Conservation (phyloP, 345 rosid species). For the Bruguiera sexangula region DNA sequence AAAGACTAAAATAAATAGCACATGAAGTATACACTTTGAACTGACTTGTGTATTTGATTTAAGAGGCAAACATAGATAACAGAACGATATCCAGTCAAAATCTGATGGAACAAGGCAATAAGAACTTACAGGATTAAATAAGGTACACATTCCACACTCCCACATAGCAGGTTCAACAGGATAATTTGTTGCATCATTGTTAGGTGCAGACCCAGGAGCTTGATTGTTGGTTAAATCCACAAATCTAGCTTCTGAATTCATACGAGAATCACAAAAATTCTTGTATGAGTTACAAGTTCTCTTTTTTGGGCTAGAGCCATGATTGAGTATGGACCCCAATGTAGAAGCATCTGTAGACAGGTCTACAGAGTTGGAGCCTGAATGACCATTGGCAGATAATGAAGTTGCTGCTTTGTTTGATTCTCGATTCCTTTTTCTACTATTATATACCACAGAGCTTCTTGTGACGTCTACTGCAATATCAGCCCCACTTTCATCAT, state of each 20-base stretch:
- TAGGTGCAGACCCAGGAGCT: slow-evolving; percentile 21
- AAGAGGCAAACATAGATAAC: not conserved
- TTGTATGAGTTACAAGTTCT: not conserved
- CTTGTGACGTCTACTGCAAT: slow-evolving; percentile 27
- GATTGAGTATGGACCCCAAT: slow-evolving; percentile 5
- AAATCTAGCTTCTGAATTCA: slow-evolving; percentile 22
- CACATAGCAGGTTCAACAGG: slow-evolving; percentile 45
- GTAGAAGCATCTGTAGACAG: slow-evolving; percentile 23
- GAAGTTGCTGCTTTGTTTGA: slow-evolving; percentile 15
- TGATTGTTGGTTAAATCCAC: slow-evolving; percentile 34
- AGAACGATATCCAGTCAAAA: not conserved
- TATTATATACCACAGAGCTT: slow-evolving; percentile 18
- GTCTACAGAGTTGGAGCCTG: slow-evolving; percentile 13
- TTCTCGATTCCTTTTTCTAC: slow-evolving; percentile 45
- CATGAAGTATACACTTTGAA: not conserved
- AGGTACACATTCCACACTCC: slow-evolving; percentile 72
- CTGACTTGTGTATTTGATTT: not conserved
- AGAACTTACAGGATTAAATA: slow-evolving; percentile 63
- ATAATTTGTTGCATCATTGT: slow-evolving; percentile 21
- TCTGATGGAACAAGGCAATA: not conserved
- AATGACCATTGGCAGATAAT: slow-evolving; percentile 21
- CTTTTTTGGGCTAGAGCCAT: slow-evolving; percentile 8
- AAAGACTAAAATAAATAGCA: not conserved
- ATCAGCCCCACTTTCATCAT: slow-evolving; percentile 39
- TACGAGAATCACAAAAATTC: slow-evolving; percentile 2